phyloP scores from a whole-genome alignment of 78 protist genomes.

The Isochrysis galbana region DNA sequence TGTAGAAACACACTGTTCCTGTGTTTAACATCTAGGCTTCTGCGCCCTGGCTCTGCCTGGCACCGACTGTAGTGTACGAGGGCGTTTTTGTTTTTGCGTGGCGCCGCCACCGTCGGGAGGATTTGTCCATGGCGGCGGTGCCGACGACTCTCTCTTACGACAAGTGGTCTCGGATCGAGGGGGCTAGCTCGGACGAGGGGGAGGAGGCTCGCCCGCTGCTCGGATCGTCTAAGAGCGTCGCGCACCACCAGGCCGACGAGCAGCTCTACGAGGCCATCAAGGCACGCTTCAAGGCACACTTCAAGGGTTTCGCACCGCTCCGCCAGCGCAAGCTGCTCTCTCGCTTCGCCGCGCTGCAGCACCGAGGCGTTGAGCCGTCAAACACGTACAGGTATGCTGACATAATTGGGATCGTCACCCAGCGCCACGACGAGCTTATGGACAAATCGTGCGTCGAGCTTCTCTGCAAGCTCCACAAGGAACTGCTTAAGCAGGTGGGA shows the following conservation, averaged over 20 bases:
- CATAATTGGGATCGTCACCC: not conserved
- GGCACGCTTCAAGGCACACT: not conserved
- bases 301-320: not conserved
- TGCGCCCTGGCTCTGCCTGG: too few relatives aligned
- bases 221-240: not conserved
- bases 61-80: too few relatives aligned
- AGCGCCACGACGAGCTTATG: not conserved
- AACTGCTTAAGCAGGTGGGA: not conserved
- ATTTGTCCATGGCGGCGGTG: too few relatives aligned
- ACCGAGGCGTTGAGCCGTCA: not conserved
- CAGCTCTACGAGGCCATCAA: not conserved
- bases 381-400: not conserved
- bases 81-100: too few relatives aligned
- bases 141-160: not conserved
- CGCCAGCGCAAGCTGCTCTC: not conserved
- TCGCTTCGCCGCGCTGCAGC: not conserved
- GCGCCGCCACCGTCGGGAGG: too few relatives aligned
- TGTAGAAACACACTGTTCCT: too few relatives aligned
- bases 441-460: not conserved
- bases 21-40: too few relatives aligned
- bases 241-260: not conserved
- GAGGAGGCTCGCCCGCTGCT: not conserved
- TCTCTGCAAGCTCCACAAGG: not conserved
- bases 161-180: not conserved
- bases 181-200: not conserved